phyloP scores from a whole-genome alignment of 148 eudicot species.

The Fagopyrum tataricum region DNA sequence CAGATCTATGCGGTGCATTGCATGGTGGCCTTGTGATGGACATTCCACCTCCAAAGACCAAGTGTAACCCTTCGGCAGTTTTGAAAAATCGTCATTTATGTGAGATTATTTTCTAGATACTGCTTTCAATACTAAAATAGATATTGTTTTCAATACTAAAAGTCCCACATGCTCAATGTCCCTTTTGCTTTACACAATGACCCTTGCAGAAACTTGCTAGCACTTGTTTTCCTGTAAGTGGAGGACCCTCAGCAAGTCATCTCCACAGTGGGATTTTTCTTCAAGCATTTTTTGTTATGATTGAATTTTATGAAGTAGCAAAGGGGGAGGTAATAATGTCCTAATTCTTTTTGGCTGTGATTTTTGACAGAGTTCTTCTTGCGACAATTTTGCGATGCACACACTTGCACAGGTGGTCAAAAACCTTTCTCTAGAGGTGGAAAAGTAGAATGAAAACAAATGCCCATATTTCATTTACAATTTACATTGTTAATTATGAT shows the following conservation, averaged over 20 bases:
- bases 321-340: background rate
- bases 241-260: conserved; percentile 68
- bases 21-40: conserved; percentile 75
- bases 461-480: background rate
- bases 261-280: conserved; percentile 60
- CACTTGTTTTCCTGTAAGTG: conserved; percentile 61
- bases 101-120: conserved; percentile 48
- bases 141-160: too few species aligned
- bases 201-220: conserved; percentile 63
- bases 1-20: conserved; percentile 82
- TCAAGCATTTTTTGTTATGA: background rate
- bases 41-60: conserved; percentile 38
- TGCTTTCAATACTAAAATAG: too few species aligned
- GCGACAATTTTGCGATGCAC: conserved; percentile 89
- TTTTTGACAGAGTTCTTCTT: conserved; percentile 53
- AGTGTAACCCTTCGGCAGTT: conserved; percentile 89
- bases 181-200: background rate
- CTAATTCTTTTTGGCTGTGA: background rate
- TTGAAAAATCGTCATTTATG: conserved; percentile 66
- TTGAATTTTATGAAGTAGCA: background rate
- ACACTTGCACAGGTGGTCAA: conserved; percentile 63
- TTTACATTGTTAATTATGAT: background rate
- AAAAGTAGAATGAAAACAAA: conserved; percentile 35
- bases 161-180: background rate
- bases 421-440: conserved; percentile 77